phyloP scores from a whole-genome alignment of 805 yeast species.

The Millerozyma miso region DNA sequence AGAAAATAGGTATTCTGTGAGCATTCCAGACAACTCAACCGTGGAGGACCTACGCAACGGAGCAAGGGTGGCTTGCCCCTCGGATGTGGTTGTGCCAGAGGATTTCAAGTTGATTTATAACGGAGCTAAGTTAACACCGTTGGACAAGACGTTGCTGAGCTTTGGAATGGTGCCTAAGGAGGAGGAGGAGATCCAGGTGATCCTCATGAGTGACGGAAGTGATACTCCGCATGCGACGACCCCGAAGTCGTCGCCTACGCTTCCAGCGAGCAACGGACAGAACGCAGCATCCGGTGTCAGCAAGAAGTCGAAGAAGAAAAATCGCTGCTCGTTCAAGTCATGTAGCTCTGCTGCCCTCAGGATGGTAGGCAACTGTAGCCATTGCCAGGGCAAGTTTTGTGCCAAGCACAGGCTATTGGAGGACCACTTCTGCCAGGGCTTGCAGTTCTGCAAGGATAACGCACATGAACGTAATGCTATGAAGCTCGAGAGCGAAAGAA shows the following conservation, averaged over 20 bases:
- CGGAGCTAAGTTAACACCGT: slow-evolving; percentile 35
- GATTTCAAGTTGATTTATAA: slow-evolving; percentile 38
- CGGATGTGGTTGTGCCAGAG: slow-evolving; percentile 26
- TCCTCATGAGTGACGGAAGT: slow-evolving; percentile 25
- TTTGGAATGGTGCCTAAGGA: slow-evolving; percentile 16
- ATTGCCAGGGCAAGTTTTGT: slow-evolving; percentile 81
- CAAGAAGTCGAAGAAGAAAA: slow-evolving; percentile 34
- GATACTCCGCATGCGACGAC: slow-evolving; percentile 8
- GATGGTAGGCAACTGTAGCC: slow-evolving; percentile 78
- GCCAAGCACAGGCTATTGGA: slow-evolving; percentile 84
- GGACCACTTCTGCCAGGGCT: slow-evolving; percentile 75
- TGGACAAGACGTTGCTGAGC: slow-evolving; percentile 16
- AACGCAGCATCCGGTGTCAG: neutral
- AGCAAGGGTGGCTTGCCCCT: slow-evolving; percentile 40
- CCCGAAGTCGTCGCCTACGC: slow-evolving; percentile 7
- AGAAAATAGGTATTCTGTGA: slow-evolving; percentile 40
- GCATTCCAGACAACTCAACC: slow-evolving; percentile 50
- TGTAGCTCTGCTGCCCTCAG: slow-evolving; percentile 65
- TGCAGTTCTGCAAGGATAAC: slow-evolving; percentile 74
- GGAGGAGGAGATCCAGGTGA: slow-evolving; percentile 14
- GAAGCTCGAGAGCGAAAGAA: slow-evolving; percentile 78
- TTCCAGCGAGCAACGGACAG: slow-evolving; percentile 13
- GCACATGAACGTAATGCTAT: slow-evolving; percentile 82
- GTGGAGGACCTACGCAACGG: slow-evolving; percentile 48
- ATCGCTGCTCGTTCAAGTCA: slow-evolving; percentile 46